Evolutionary conservation across 805 yeast species (phyloP).

Genomic region (Clavispora vitiphila): DNA sequence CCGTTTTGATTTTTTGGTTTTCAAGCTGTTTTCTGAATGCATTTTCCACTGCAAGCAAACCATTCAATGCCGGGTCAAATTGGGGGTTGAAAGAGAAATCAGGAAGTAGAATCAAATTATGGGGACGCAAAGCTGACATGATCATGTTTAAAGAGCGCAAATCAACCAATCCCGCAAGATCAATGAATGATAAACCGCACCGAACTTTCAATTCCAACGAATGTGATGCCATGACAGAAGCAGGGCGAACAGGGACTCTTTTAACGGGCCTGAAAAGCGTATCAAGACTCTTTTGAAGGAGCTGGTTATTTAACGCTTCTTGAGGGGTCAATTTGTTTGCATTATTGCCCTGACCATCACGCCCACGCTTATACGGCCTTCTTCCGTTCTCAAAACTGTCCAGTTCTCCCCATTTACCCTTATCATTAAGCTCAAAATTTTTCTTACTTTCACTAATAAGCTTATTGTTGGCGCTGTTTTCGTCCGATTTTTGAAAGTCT

Average conservation of each 20-base stretch:
- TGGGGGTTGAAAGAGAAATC: conserved; percentile 30
- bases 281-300: conserved; percentile 40
- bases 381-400: conserved; percentile 9
- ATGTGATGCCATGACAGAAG: conserved; percentile 15
- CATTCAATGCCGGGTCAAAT: conserved; percentile 20
- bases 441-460: conserved; percentile 35
- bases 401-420: conserved; percentile 23
- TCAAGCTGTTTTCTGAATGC: conserved; percentile 28
- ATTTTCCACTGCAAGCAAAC: conserved; percentile 21
- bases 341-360: conserved; percentile 14
- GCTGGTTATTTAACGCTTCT: conserved; percentile 36
- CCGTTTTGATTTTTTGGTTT: conserved; percentile 19
- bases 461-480: conserved; percentile 39
- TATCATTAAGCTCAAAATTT: conserved; percentile 29
- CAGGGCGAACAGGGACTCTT: conserved; percentile 25
- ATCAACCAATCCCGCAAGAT: conserved; percentile 80
- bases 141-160: conserved; percentile 74
- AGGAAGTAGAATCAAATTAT: conserved; percentile 56
- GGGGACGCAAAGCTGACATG: conserved; percentile 73
- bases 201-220: conserved; percentile 41
- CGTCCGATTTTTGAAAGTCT: conserved; percentile 51
- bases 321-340: conserved; percentile 36
- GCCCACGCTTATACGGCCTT: conserved; percentile 16
- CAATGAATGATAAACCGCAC: conserved; percentile 74
- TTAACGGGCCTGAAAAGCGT: conserved; percentile 49